Base-by-base conservation (phyloP, 306 rosid genomes). In the Quillaja saponaria region DNA sequence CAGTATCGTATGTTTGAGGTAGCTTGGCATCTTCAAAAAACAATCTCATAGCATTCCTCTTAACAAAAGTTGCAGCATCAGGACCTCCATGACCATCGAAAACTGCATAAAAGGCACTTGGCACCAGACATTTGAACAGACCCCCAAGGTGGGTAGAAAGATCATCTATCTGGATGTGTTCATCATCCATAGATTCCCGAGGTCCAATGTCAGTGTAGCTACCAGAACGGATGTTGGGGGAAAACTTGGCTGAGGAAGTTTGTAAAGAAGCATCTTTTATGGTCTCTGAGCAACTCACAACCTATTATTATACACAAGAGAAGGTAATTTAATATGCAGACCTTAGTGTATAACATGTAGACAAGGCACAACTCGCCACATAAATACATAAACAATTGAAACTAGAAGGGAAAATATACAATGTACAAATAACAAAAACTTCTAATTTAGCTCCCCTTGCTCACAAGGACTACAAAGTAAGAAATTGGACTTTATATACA, bases 51-150 rank as follows among this genome's bases (percentile, higher is more conserved):
- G 90, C 95, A 75, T 88, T 76, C 73, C 76, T 84, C 79, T 88
- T 88, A 51, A 92, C 64, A 76, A 79, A 92, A 16, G 86, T 57
- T 63, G 98, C 96, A 25, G 96, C 98, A 10, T 81, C 84, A 44
- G 95, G 87, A n/a, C 98, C 98, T 16, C 86, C 96, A 48, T 92
- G 98, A 40, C 98, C 98, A 53, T 92, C 98, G 67, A 92, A 86
- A 50, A 92, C 85, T 2, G 88, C 98, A 81, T 92, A 92, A 70
- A 92, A 92, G 1, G 95, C 85, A 69, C 86, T 72, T 0, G 86
- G 90, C 57, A 71, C 61, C 1, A 85, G 75, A 47, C 28, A 78
- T 55, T 78, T 74, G 65, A 72, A 79, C 67, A 78, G 63, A 78
- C 84, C 59, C 61, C 85, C 83, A 50, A 82, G 78, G 58, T 79